Conservation (phyloP, 495 filamentous ascomycete genomes). For the Podospora anserina region DNA sequence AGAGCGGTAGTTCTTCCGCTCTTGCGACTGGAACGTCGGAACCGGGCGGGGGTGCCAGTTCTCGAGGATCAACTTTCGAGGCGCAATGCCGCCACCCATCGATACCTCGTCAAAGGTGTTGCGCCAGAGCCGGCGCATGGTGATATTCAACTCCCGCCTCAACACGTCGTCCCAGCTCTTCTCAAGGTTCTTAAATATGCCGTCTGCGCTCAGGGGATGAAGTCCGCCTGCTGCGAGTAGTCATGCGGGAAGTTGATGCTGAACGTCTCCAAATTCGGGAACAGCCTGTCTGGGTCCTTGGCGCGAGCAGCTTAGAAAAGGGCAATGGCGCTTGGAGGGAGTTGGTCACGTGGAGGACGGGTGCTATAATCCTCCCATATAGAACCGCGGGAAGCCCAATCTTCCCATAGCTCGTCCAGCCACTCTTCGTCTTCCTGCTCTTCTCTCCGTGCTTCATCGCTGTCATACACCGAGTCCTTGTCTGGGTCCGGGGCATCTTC, state of each 20-base stretch:
- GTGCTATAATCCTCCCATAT: not conserved
- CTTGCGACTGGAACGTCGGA: not conserved
- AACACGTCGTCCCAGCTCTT: not conserved
- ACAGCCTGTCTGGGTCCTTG: not conserved
- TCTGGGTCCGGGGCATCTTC: not conserved
- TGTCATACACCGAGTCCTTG: not conserved
- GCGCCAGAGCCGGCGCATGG: constrained; percentile 8
- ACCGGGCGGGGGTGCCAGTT: constrained; percentile 5
- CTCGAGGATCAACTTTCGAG: not conserved
- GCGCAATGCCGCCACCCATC: not conserved
- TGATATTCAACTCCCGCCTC: not conserved
- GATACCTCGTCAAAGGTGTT: not conserved
- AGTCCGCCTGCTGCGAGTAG: not conserved
- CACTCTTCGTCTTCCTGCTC: not conserved
- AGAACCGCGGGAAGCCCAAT: not conserved
- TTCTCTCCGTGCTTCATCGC: not conserved
- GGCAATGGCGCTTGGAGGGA: not conserved
- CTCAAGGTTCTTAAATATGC: not conserved
- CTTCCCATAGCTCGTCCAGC: not conserved
- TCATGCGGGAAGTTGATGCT: constrained; percentile 8
- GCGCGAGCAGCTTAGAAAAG: not conserved
- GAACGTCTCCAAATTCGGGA: not conserved
- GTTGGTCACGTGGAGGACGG: not conserved
- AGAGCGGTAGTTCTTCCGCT: not conserved
- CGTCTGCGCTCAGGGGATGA: not conserved